A percentile compares a stretch with the other conserved stretches of the same genome.
Evolutionary conservation across 371 early-diverging fungal genomes (phyloP).

Genomic region (Cokeromyces recurvatus): DNA sequence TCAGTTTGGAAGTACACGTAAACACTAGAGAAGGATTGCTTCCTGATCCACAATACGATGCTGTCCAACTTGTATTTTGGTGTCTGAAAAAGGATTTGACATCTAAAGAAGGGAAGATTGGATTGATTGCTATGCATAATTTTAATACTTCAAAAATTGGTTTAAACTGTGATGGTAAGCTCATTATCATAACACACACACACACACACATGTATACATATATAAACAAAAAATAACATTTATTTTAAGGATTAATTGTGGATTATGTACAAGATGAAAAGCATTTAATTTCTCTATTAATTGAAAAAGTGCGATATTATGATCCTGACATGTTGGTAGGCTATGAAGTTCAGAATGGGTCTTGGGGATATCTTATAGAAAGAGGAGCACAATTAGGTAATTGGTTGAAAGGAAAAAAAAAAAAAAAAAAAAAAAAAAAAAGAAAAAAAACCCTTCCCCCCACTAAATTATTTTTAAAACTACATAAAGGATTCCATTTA

Average conservation of each 20-base stretch:
- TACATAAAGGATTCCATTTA: slow-evolving; percentile 42
- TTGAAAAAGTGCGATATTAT: slow-evolving; percentile 44
- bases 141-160: slow-evolving; percentile 32
- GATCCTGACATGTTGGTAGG: slow-evolving; percentile 90
- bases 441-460: no score
- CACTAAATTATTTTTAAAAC: neutral
- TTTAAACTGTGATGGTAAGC: slow-evolving; percentile 15
- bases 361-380: slow-evolving; percentile 87
- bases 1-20: slow-evolving; percentile 44
- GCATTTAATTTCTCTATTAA: slow-evolving; percentile 45
- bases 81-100: slow-evolving; percentile 52
- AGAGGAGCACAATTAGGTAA: slow-evolving; percentile 44
- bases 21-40: slow-evolving; percentile 41
- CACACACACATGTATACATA: neutral
- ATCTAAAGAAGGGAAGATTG: no score
- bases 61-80: slow-evolving; percentile 53
- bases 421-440: no score
- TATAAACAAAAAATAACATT: no score
- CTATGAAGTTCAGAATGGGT: slow-evolving; percentile 77
- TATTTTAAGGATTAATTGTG: no score
- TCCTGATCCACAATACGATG: slow-evolving; percentile 58
- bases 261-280: slow-evolving; percentile 44
- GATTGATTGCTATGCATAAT: slow-evolving; percentile 27
- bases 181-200: neutral
- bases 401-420: neutral